phyloP scores from a whole-genome alignment of 768 basidiomycete genomes.

The Coprinopsis sp. region DNA sequence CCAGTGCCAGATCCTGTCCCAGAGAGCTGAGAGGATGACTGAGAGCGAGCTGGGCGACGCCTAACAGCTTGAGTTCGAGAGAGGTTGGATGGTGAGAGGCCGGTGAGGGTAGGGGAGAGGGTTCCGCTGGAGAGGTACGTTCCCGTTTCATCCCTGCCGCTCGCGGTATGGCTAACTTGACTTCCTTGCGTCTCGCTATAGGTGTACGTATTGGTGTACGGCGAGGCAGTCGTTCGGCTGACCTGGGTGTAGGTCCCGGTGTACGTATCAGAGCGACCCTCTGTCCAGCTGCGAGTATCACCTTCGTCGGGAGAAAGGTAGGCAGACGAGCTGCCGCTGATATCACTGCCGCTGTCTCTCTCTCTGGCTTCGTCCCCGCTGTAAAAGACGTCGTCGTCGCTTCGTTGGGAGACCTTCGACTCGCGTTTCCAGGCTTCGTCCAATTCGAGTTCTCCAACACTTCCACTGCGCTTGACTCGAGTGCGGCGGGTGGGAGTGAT shows the following conservation, averaged over 20 bases:
- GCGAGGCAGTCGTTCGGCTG: slow-evolving; percentile 1
- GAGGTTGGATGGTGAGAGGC: slow-evolving; percentile 48
- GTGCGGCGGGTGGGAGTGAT: slow-evolving; percentile 58
- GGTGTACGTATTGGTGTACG: slow-evolving; percentile 1
- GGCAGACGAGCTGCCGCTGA: slow-evolving; percentile 26
- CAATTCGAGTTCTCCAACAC: slow-evolving; percentile 64
- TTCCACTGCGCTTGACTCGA: slow-evolving; percentile 47
- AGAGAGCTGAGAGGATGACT: slow-evolving; percentile 32
- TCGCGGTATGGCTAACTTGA: slow-evolving; percentile 21
- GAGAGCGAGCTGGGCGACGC: slow-evolving; percentile 1
- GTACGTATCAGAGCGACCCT: slow-evolving; percentile 9
- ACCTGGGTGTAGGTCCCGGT: slow-evolving; percentile 9
- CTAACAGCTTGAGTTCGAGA: slow-evolving; percentile 54
- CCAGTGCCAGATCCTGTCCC: slow-evolving; percentile 36
- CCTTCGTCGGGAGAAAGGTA: slow-evolving; percentile 30
- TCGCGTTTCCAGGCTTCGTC: slow-evolving; percentile 27
- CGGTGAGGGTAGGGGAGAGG: slow-evolving; percentile 32
- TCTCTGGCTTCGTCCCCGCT: slow-evolving; percentile 7
- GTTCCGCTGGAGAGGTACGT: slow-evolving; percentile 56
- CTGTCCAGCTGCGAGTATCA: slow-evolving; percentile 3
- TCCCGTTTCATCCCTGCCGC: slow-evolving; percentile 48
- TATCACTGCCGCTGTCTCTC: not conserved
- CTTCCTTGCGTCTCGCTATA: slow-evolving; percentile 1
- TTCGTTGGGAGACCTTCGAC: slow-evolving; percentile 4
- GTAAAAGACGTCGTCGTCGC: slow-evolving; percentile 9